Percentiles rank a stretch among this genome's conserved stretches.
These are phyloP conservation scores for Solanum sitiens DNA, from an alignment of 257 asterid species.

Conservation along the genomic window DNA sequence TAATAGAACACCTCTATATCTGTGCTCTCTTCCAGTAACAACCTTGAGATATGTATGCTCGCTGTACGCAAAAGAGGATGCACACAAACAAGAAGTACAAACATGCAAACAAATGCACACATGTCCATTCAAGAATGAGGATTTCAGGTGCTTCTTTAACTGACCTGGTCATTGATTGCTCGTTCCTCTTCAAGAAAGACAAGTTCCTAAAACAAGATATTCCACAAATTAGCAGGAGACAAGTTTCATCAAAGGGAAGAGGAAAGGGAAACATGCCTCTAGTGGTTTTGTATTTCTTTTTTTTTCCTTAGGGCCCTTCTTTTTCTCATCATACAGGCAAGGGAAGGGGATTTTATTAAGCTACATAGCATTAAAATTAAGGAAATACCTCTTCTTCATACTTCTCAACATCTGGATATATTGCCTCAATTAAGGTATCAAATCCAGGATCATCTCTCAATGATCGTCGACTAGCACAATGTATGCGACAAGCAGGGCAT, in stretches of 20 bases:
- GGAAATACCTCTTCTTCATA: conserved; percentile 39
- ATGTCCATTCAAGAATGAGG: neutral
- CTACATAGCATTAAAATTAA: neutral
- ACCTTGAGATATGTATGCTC: neutral
- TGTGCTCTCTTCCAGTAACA: neutral
- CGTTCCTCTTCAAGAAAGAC: conserved; percentile 24
- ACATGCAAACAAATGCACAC: neutral
- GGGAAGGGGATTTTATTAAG: neutral
- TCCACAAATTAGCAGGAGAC: neutral
- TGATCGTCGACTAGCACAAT: conserved; percentile 44
- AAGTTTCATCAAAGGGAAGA: neutral
- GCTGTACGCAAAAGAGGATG: neutral
- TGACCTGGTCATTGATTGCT: conserved; percentile 26
- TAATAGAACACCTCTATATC: neutral
- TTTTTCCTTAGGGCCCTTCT: neutral
- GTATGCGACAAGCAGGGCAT: conserved; percentile 51
- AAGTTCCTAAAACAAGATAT: conserved; percentile 17
- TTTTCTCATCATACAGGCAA: neutral
- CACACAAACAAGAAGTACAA: neutral
- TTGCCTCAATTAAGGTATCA: conserved; percentile 26
- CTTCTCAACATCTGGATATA: conserved; percentile 30
- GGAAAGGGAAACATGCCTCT: neutral
- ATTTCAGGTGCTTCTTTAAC: neutral
- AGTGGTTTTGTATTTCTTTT: neutral
- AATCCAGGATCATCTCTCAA: conserved; percentile 38